Conservation (phyloP, 1,139 yeast genomes). For the Scheffersomyces illinoinensis region DNA sequence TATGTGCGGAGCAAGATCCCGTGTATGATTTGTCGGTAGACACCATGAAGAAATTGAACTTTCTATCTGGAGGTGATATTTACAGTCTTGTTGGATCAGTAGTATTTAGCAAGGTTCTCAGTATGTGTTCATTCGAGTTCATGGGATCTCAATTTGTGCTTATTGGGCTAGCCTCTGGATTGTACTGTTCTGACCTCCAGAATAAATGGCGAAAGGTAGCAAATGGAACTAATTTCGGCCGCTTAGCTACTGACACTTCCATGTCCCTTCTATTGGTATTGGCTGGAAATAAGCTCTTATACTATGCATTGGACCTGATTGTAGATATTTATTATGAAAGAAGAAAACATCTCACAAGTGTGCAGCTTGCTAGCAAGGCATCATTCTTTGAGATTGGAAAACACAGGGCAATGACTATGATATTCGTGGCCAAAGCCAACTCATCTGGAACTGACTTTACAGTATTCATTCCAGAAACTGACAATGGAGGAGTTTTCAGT, state of each 20-base stretch:
- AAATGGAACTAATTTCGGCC: conserved; percentile 54
- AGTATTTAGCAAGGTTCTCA: conserved; percentile 25
- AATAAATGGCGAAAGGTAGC: conserved; percentile 64
- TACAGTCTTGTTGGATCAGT: background rate
- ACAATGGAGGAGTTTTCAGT: conserved; percentile 52
- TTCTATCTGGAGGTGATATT: conserved; percentile 8
- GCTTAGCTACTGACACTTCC: conserved; percentile 59
- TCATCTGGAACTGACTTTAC: conserved; percentile 52
- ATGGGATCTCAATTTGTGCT: conserved; percentile 27
- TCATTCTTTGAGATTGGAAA: conserved; percentile 61
- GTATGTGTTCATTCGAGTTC: conserved; percentile 28
- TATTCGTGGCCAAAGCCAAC: conserved; percentile 53
- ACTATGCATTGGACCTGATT: conserved; percentile 57
- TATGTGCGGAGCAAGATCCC: conserved; percentile 64
- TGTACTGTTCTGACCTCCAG: conserved; percentile 51
- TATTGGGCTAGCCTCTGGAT: conserved; percentile 38
- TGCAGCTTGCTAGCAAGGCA: conserved; percentile 40
- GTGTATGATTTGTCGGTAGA: conserved; percentile 48
- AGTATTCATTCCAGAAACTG: conserved; percentile 50
- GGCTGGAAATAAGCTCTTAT: conserved; percentile 58
- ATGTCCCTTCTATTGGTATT: conserved; percentile 60
- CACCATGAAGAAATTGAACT: conserved; percentile 21
- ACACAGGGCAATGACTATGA: conserved; percentile 59
- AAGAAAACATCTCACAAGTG: conserved; percentile 29
- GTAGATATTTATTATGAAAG: conserved; percentile 39